phyloP scores from a whole-genome alignment of 2,329 filamentous ascomycete species.

The Aspergillus viridinutans region DNA sequence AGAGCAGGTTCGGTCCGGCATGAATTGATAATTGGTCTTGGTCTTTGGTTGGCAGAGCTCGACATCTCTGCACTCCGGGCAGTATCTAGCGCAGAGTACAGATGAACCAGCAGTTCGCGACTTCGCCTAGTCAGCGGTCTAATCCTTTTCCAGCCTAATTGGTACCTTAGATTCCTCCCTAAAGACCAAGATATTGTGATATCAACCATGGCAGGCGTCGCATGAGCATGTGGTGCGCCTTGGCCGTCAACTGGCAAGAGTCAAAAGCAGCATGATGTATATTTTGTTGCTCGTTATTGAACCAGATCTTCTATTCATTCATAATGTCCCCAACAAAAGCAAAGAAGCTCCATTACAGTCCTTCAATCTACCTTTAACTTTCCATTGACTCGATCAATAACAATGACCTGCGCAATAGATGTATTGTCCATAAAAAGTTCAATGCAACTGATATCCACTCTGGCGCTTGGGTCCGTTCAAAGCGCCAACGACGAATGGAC shows the following conservation, averaged over 20 bases:
- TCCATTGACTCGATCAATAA: not conserved
- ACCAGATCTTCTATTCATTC: not conserved
- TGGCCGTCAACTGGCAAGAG: not conserved
- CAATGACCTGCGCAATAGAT: not conserved
- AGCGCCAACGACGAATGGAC: not conserved
- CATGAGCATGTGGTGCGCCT: slow-evolving; percentile 2
- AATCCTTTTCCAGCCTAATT: not conserved
- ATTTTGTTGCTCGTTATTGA: not conserved
- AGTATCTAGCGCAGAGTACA: too few relatives aligned
- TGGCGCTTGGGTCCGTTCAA: slow-evolving; percentile 1
- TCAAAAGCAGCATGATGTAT: not conserved
- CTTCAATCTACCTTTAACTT: not conserved
- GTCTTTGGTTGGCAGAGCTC: too few relatives aligned
- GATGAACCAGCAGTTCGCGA: not conserved
- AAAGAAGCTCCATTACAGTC: not conserved
- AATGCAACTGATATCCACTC: slow-evolving; percentile 2
- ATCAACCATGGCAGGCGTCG: not conserved
- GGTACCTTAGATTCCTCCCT: too few relatives aligned
- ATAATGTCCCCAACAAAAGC: not conserved
- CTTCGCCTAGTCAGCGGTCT: not conserved
- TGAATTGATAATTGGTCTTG: not conserved
- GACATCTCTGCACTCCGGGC: not conserved
- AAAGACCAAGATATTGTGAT: not conserved
- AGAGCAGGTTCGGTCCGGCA: not conserved
- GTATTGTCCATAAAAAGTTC: not conserved